Base-by-base conservation (phyloP, 106 monocot species). In the Dactylorhiza incarnata region DNA sequence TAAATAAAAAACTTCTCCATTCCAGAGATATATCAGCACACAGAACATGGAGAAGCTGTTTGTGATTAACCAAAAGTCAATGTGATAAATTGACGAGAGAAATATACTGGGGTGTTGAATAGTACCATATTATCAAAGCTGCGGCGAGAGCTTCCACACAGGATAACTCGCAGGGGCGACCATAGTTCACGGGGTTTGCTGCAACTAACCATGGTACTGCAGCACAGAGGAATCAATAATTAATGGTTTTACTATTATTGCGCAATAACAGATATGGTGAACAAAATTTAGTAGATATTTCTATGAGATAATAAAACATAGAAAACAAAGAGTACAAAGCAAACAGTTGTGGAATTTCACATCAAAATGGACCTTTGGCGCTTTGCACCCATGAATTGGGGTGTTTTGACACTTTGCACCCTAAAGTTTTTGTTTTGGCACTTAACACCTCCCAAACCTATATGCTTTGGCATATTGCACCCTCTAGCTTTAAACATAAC, bases 191-290 rank as follows among this genome's bases (percentile, higher is more conserved):
- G 20, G 97, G 97, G 51, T 97, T 97, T 84, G 97, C 97, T 51
- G 93, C 97, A 59, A 97, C 97, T 91, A 97, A 85, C 97, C 97
- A 97, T 59, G 97, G 97, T 78, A 97, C 94, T 97, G 86, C 80
- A 87, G 72, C 75, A 2, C 47, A 81, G 25, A 72, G 12, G 23
- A 71, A 44, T 63, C 20, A 49, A 43, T 51, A 74, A 22, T 74
- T 14, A 81, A 2, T 52, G 15, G 15, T 11, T 52, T 1, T 15
- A 15, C 52, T 11, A 52, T 6, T 52, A 11, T 15, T 52, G 15
- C 2, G 9, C 52, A 9, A 52, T 15, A 52, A 52, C 52, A 52
- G 37, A 37, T 37, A 37, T 37, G 3, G 37, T 37, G 37, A 37
- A 37, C 2, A 3, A 37, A 37, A 37, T 37, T 37, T 37, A 3